A percentile compares a stretch with the other conserved stretches of the same genome.
These are phyloP conservation scores for Phascolomyces articulosus DNA, from an alignment of 371 early-diverging fungal species.

Conservation along the genomic window DNA sequence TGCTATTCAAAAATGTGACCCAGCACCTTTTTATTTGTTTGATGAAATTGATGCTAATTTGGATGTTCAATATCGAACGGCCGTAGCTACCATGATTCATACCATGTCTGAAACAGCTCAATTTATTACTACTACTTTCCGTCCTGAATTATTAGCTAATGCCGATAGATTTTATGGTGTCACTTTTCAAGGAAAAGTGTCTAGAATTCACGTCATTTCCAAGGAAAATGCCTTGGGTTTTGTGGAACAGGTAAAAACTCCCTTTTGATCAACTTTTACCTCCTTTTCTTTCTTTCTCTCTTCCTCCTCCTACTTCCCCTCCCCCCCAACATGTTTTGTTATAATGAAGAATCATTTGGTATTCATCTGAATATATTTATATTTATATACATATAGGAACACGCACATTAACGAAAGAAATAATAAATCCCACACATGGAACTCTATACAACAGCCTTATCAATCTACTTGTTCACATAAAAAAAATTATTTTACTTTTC, in stretches of 20 bases:
- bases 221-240: slow-evolving; percentile 74
- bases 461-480: neutral
- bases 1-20: slow-evolving; percentile 98
- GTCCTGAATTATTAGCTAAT: slow-evolving; percentile 90
- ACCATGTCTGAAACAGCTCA: slow-evolving; percentile 87
- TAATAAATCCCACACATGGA: no score
- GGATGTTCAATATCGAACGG: slow-evolving; percentile 94
- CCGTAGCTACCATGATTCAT: slow-evolving; percentile 95
- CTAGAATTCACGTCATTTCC: slow-evolving; percentile 67
- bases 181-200: slow-evolving; percentile 88
- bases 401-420: slow-evolving; percentile 18
- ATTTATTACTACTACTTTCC: slow-evolving; percentile 98
- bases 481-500: no score
- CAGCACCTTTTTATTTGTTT: slow-evolving; percentile 99
- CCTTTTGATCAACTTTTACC: no score
- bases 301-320: no score
- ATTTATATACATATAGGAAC: slow-evolving; percentile 17
- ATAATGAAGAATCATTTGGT: no score
- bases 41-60: slow-evolving; percentile 99
- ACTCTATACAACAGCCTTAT: no score
- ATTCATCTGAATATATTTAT: neutral
- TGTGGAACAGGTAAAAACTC: slow-evolving; percentile 58
- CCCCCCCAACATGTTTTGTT: no score
- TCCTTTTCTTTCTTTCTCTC: no score
- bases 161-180: slow-evolving; percentile 98